Percentiles rank a stretch among this genome's conserved stretches.
These are phyloP conservation scores for Russula sp. DNA, from an alignment of 768 basidiomycete species.

Conservation along the genomic window DNA sequence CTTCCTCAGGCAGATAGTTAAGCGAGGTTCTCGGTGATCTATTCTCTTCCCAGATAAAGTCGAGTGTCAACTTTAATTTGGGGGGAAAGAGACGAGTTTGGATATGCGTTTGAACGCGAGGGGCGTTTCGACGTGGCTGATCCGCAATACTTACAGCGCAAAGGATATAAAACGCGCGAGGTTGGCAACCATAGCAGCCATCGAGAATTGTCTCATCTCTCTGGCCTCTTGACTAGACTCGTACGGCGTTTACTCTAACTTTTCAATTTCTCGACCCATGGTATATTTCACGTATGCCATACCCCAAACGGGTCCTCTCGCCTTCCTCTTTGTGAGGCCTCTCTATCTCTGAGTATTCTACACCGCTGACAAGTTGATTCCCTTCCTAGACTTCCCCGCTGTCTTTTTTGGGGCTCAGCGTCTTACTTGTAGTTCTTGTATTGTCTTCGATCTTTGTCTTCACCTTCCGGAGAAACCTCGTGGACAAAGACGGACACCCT, in stretches of 20 bases:
- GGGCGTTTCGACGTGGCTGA: too few relatives aligned
- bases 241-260: conserved; percentile 2
- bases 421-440: conserved; percentile 2
- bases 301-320: not conserved
- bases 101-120: too few relatives aligned
- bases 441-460: conserved; percentile 16
- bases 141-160: too few relatives aligned
- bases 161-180: not conserved
- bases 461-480: conserved; percentile 20
- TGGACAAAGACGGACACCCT: conserved; percentile 24
- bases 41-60: too few relatives aligned
- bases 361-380: not conserved
- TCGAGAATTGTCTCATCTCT: not conserved
- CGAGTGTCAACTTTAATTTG: too few relatives aligned
- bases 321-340: not conserved
- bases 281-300: not conserved
- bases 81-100: too few relatives aligned
- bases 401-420: not conserved
- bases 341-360: not conserved
- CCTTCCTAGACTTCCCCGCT: not conserved
- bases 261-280: not conserved
- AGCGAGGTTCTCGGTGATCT: too few relatives aligned
- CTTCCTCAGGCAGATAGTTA: too few relatives aligned
- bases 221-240: not conserved
- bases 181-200: not conserved